Conservation (phyloP, 2,329 filamentous ascomycete species). For the Raffaelea deltoideospora region DNA sequence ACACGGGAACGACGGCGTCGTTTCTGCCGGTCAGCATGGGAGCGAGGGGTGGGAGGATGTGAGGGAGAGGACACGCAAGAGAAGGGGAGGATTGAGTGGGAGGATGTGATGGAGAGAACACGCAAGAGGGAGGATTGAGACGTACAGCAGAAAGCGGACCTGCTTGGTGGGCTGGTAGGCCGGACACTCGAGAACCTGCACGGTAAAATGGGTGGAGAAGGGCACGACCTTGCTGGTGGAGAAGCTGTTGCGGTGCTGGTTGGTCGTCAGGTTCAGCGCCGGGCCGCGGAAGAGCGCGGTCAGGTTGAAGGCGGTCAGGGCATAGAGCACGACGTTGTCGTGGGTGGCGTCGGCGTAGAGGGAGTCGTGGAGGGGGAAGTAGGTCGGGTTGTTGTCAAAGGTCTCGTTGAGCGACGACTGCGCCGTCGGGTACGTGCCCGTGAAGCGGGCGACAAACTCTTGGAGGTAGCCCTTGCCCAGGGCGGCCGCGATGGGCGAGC, state of each 20-base stretch:
- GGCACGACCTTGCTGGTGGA: conserved; percentile 17
- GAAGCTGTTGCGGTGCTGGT: conserved; percentile 13
- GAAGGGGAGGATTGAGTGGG: too few species aligned
- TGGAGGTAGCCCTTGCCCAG: conserved; percentile 18
- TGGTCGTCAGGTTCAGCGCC: conserved; percentile 10
- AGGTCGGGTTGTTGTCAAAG: conserved; percentile 23
- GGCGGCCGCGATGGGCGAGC: conserved; percentile 18
- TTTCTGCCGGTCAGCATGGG: conserved; percentile 6
- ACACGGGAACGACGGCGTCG: conserved; percentile 17
- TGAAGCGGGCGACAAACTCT: conserved; percentile 18
- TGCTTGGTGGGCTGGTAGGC: conserved; percentile 17
- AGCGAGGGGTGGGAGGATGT: background rate
- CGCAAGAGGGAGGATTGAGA: background rate
- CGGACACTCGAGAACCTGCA: conserved; percentile 18
- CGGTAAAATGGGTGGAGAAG: conserved; percentile 18
- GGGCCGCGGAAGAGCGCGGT: conserved; percentile 16
- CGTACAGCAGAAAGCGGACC: conserved; percentile 18
- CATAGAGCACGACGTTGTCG: conserved; percentile 21
- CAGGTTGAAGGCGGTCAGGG: conserved; percentile 18
- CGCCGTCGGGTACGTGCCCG: conserved; percentile 13
- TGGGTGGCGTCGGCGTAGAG: conserved; percentile 27
- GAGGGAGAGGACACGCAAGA: background rate
- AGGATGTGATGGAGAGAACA: too few species aligned
- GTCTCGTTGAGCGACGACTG: conserved; percentile 16
- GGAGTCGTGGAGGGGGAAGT: conserved; percentile 26